Evolutionary conservation across 2,329 filamentous ascomycete species (phyloP).

Genomic region (Pseudogymnoascus sp.): DNA sequence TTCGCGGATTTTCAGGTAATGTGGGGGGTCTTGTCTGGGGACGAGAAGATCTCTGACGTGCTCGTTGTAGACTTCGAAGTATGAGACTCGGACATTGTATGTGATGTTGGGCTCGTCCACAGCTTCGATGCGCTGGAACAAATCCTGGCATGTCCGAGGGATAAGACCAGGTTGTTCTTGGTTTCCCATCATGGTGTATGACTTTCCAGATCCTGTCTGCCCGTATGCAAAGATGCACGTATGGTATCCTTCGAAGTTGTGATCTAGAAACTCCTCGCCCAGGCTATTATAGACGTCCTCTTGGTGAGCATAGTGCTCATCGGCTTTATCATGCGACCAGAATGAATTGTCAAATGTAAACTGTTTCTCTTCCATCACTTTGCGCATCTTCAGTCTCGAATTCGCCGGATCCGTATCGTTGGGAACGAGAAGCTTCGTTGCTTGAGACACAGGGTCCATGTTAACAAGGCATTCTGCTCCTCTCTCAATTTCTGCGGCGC

Average conservation of each 20-base stretch:
- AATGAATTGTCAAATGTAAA: slow-evolving; percentile 98
- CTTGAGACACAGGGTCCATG: slow-evolving; percentile 83
- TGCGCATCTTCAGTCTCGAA: slow-evolving; percentile 55
- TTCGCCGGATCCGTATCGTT: slow-evolving; percentile 46
- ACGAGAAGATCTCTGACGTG: slow-evolving; percentile 91
- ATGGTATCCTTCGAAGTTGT: slow-evolving; percentile 99
- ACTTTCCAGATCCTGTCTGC: slow-evolving; percentile 95
- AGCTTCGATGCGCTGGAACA: slow-evolving; percentile 86
- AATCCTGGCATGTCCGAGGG: slow-evolving; percentile 86
- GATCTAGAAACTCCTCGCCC: slow-evolving; percentile 93
- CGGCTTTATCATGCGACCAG: slow-evolving; percentile 78
- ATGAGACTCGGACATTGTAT: slow-evolving; percentile 94
- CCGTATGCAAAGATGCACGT: slow-evolving; percentile 99
- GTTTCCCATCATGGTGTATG: slow-evolving; percentile 95
- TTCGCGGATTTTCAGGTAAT: slow-evolving; percentile 96
- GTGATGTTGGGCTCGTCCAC: slow-evolving; percentile 81
- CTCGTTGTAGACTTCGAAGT: slow-evolving; percentile 99
- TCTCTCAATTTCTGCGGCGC: slow-evolving; percentile 62
- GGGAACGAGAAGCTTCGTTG: slow-evolving; percentile 71
- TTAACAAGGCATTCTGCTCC: slow-evolving; percentile 76
- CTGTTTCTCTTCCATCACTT: slow-evolving; percentile 72
- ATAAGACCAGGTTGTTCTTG: slow-evolving; percentile 83
- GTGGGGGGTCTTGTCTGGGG: slow-evolving; percentile 63
- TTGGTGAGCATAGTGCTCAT: slow-evolving; percentile 83
- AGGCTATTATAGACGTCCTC: slow-evolving; percentile 90